Evolutionary conservation across 2,329 filamentous ascomycete species (phyloP).

Genomic region (Talaromyces sp.): DNA sequence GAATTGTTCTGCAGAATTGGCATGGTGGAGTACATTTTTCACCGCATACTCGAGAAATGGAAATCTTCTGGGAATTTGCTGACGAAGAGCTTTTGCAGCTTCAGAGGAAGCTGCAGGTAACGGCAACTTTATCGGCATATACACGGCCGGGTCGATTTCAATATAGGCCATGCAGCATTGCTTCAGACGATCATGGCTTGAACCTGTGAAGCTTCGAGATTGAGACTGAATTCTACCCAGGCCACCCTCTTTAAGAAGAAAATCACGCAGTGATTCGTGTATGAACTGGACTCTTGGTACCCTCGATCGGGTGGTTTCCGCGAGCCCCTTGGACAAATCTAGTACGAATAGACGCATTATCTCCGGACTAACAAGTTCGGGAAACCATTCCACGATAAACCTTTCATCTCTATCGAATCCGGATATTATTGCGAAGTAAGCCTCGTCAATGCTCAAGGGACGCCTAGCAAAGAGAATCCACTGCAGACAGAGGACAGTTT

Average conservation of each 20-base stretch:
- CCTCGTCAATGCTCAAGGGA: conserved; percentile 14
- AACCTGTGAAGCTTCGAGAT: conserved; percentile 13
- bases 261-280: conserved; percentile 40
- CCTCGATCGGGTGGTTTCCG: conserved; percentile 36
- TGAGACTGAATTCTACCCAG: conserved; percentile 24
- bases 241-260: conserved; percentile 35
- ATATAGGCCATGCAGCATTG: conserved; percentile 42
- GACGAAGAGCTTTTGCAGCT: not conserved
- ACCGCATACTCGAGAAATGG: not conserved
- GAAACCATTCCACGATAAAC: not conserved
- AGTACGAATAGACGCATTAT: conserved; percentile 2
- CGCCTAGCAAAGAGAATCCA: conserved; percentile 13
- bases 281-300: conserved; percentile 43
- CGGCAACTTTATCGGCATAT: not conserved
- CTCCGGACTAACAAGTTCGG: not conserved
- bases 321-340: conserved; percentile 30
- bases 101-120: not conserved
- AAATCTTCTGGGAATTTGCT: not conserved
- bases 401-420: not conserved
- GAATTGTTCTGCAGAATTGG: not conserved
- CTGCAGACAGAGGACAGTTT: conserved; percentile 8
- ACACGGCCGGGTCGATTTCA: conserved; percentile 14
- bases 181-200: conserved; percentile 41
- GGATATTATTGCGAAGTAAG: conserved; percentile 12
- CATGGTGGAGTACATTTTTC: not conserved